These are phyloP conservation scores for Eremothecium cymbalariae DNA, from an alignment of 1,139 yeast species.

Conservation along the genomic window DNA sequence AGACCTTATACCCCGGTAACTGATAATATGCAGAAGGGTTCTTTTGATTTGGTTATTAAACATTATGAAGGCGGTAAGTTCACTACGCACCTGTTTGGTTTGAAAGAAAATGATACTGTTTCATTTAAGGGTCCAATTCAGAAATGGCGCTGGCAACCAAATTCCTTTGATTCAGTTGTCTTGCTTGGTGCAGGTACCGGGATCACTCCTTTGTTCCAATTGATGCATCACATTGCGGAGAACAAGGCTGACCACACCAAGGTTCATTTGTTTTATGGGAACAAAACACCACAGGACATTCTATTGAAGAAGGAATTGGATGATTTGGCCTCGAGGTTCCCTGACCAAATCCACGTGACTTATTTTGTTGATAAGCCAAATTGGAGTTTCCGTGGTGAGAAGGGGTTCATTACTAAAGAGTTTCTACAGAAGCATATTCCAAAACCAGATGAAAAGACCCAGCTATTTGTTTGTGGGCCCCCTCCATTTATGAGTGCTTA, in stretches of 20 bases:
- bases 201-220: constrained; percentile 88
- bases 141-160: constrained; percentile 89
- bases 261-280: constrained; percentile 73
- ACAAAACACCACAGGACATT: constrained; percentile 66
- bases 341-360: constrained; percentile 66
- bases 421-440: constrained; percentile 51
- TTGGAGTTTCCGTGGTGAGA: constrained; percentile 41
- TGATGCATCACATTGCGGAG: constrained; percentile 58
- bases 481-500: constrained; percentile 76
- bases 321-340: constrained; percentile 49
- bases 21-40: constrained; percentile 61
- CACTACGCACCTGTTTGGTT: constrained; percentile 62
- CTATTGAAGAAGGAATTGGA: constrained; percentile 73
- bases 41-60: constrained; percentile 75
- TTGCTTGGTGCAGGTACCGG: constrained; percentile 96
- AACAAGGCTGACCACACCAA: constrained; percentile 82
- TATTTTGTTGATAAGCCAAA: constrained; percentile 65
- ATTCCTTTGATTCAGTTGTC: constrained; percentile 69
- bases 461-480: constrained; percentile 87
- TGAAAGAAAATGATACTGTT: constrained; percentile 73
- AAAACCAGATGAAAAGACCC: constrained; percentile 50
- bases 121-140: constrained; percentile 91
- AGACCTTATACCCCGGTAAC: constrained; percentile 96
- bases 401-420: constrained; percentile 70
- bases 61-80: constrained; percentile 78